These are phyloP conservation scores for Suillus hirtellus DNA, from an alignment of 768 basidiomycete species.

Conservation along the genomic window DNA sequence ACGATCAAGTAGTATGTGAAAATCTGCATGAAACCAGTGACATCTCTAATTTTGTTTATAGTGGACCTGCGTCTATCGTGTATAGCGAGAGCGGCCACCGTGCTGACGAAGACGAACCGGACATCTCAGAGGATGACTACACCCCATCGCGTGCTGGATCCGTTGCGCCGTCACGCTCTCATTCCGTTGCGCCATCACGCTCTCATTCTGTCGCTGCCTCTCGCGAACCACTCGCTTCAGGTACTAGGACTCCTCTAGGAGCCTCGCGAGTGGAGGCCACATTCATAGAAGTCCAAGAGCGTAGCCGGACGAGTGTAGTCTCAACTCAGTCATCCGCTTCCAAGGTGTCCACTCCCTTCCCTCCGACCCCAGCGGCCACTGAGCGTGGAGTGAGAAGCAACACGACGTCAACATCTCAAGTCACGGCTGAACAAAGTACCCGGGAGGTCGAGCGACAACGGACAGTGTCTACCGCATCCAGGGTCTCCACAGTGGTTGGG, in stretches of 20 bases:
- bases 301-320: constrained; percentile 25
- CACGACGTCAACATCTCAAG: constrained; percentile 10
- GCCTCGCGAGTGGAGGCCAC: constrained; percentile 26
- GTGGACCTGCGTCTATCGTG: constrained; percentile 78
- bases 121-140: constrained; percentile 65
- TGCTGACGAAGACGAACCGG: constrained; percentile 71
- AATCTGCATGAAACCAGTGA: neutral
- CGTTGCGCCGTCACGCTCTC: constrained; percentile 41
- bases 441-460: constrained; percentile 29
- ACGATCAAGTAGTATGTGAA: constrained; percentile 68
- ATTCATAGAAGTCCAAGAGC: constrained; percentile 32
- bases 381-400: neutral
- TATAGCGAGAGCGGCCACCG: constrained; percentile 80
- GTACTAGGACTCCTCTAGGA: constrained; percentile 33
- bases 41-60: constrained; percentile 27
- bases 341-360: constrained; percentile 14
- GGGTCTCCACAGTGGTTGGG: constrained; percentile 21
- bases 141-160: constrained; percentile 33
- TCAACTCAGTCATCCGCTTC: constrained; percentile 22
- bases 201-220: constrained; percentile 52
- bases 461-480: constrained; percentile 28
- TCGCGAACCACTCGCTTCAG: constrained; percentile 38
- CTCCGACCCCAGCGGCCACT: constrained; percentile 14
- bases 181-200: constrained; percentile 46
- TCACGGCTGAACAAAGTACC: constrained; percentile 16